Evolutionary conservation across 306 rosid genomes (phyloP), one percentile per base, ranked within the genome.

Genomic region (Casuarina glauca): DNA sequence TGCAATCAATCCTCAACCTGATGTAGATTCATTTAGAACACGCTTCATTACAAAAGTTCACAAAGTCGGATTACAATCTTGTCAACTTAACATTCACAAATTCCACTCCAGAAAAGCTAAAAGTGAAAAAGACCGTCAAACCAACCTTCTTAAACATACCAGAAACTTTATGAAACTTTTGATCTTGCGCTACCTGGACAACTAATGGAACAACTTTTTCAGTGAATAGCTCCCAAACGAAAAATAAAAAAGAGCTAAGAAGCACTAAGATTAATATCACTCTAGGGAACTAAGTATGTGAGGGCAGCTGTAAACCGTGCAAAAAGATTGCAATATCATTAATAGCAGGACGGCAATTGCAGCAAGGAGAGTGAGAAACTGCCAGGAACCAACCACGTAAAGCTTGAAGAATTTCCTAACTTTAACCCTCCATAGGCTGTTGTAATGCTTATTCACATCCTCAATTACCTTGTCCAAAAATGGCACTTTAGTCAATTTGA

Each of bases 401-500:
- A 20, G 45, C 83, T 86, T 82, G 69, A 93, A 62, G 16, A 85
- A 82, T 19, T 86, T 90, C 77, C 60, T 48, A 57, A 75, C 54
- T 61, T 87, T 90, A 11, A 91, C 96, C 86, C 81, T 88, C 87
- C 91, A 80, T 79, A 81, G 88, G 1, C 92, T 62, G 57, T 84
- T 72, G 52, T 93, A 54, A 72, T 87, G 79, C 83, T 80, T 91
- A 85, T 93, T 93, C 62, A 85, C 90, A 81, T 93, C 96, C 76
- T 90, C 92, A 78, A 93, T 91, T 9, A 75, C 87, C 81, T 87
- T 87, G 69, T 93, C 98, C 83, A 93, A 80, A 32, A 72, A 84
- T 42, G 86, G 66, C 32, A 93, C 97, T 78, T 71, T 91, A 0
- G 91, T 90, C 86, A 91, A 69, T 67, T 86, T 85, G 69, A 90